Base-by-base conservation (phyloP, 83 land plant species). In the Picea abies region DNA sequence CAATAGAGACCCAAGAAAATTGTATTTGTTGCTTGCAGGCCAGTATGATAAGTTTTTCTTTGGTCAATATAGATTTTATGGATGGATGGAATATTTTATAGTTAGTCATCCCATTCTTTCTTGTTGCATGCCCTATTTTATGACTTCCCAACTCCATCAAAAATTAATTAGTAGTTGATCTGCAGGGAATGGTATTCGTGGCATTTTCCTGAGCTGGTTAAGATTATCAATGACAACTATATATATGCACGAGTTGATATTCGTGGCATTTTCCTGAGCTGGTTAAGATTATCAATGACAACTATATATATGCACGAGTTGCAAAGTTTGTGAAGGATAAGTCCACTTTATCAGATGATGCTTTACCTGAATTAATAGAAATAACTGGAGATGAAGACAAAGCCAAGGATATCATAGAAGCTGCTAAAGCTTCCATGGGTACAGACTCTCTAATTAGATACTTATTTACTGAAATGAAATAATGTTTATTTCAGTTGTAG, bases 361-460 rank as follows among this genome's bases (percentile, higher is more conserved):
- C 87, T 9, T 83, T 97, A 62, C 88, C 92, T 17, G 92, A 81
- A 16, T 86, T 97, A 60, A 87, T 92, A 1, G 99, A 97, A 64
- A 87, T 96, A 71, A 83, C 91, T 85, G 95, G 99, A 8, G 99
- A 96, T 89, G 99, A 98, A 84, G 99, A 94, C 60, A 96, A 98
- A 82, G 97, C 99, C 19, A 93, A 89, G 76, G 97, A 94, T 76
- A 87, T 97, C 64, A 88, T 98, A 49, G 99, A 92, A 81, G 99
- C 99, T 64, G 96, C 97, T 20, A 94, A 94, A 78, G 88, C 99
- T 79, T 96, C 99, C 63, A 96, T 98, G 99, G 99, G 99, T 92
- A 86, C 15, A 76, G 70, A 63, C 6, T 6, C 19, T 73, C 16
- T 35, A 68, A 29, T 4, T 22, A 84, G 71, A 56, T 16, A 6